Base-by-base conservation (phyloP, 371 early-diverging fungal species). In the Rhizopus delemar region DNA sequence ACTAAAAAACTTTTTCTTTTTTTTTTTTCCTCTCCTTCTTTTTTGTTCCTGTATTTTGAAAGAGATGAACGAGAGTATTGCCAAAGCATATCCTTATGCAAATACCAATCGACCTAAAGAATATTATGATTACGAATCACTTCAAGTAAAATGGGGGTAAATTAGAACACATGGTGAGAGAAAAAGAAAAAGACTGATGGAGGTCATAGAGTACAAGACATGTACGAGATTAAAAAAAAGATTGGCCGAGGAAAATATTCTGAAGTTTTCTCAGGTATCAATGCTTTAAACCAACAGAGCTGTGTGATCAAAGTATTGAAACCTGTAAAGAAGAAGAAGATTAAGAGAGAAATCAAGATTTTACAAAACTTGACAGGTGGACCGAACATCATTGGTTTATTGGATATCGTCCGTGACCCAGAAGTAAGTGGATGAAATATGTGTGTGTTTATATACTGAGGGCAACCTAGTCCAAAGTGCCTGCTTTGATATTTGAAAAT, bases 181-280 rank as follows among this genome's bases (percentile, higher is more conserved):
- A 6, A 5, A 22, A 48, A 48, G 15, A 46, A 28, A 46, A 29
- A 46, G 15, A 48, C 28, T 48, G 15, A 48, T 48, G 15, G 28
- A n/a, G n/a, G 31, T n/a, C 8, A n/a, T 54, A 64, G 65, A 57
- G 54, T 57, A 13, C 69, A 95, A 77, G 97, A 97, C 61, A 92
- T 93, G 73, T 99, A 99, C 77, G 96, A 96, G 77, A 97, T 99
- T 57, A 85, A 92, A 48, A 87, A 92, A 61, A 97, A 96, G 78
- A 85, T 99, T 57, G 99, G 99, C 39, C 90, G 98, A 57, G 99
- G 99, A 62, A 99, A 99, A 83, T 99, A 99, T 86, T 98, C 98
- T 0, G 99, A 99, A 80, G 99, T 99, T 7, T 99, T 99, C 80
- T 94, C 95, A 76, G 99, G 99, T n/a, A 75, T 93, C 62, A 94